Evolutionary conservation across 768 basidiomycete species (phyloP).

Genomic region (Mycena epipterygia): DNA sequence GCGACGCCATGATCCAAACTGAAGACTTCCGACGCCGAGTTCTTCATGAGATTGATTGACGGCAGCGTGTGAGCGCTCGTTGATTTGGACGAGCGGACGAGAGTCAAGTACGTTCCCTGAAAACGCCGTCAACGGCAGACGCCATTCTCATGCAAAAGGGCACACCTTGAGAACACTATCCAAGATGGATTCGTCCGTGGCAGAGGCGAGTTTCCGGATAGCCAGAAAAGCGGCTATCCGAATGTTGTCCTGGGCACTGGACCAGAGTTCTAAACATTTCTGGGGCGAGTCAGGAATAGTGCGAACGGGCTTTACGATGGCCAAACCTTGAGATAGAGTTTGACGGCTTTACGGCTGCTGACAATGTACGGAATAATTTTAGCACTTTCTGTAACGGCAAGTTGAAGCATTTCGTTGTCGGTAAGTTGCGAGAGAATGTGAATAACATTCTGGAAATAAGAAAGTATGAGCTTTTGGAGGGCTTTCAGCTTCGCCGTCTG

Average conservation of each 20-base stretch:
- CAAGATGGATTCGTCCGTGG: slow-evolving; percentile 83
- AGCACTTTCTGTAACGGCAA: slow-evolving; percentile 86
- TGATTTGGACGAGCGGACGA: slow-evolving; percentile 87
- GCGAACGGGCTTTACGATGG: slow-evolving; percentile 9
- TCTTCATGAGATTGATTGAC: slow-evolving; percentile 96
- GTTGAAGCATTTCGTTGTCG: slow-evolving; percentile 71
- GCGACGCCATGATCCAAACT: slow-evolving; percentile 78
- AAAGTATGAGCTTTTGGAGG: slow-evolving; percentile 88
- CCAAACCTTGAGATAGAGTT: slow-evolving; percentile 86
- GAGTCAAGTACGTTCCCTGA: slow-evolving; percentile 91
- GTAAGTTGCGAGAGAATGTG: slow-evolving; percentile 84
- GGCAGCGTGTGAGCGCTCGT: slow-evolving; percentile 92
- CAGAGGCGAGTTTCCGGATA: slow-evolving; percentile 82
- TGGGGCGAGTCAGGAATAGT: slow-evolving; percentile 44
- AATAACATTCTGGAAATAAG: slow-evolving; percentile 90
- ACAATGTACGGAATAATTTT: slow-evolving; percentile 93
- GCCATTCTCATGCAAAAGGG: background rate
- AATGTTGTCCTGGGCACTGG: slow-evolving; percentile 80
- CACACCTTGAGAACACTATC: slow-evolving; percentile 90
- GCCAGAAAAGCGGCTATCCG: slow-evolving; percentile 91
- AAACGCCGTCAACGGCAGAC: slow-evolving; percentile 13
- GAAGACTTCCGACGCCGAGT: slow-evolving; percentile 94
- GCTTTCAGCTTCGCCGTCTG: slow-evolving; percentile 87
- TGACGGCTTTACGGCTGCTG: slow-evolving; percentile 86
- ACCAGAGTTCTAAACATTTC: slow-evolving; percentile 91